A percentile compares a stretch with the other conserved stretches of the same genome.
Conservation (phyloP, 1,284 basidiomycete genomes). For the Stygiomarasmius scandens region DNA sequence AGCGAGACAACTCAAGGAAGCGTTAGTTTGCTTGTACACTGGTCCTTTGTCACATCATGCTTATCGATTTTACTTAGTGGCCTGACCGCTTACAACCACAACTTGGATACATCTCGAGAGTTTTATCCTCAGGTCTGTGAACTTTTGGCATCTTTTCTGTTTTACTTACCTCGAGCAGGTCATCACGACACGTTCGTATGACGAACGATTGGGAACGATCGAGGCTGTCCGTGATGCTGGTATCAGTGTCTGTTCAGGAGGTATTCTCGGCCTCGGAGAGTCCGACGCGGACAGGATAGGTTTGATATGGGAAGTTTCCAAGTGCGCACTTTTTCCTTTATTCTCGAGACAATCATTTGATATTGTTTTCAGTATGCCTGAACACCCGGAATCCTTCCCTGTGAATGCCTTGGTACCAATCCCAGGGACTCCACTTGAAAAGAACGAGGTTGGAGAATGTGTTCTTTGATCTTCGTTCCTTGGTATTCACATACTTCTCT, state of each 20-base stretch:
- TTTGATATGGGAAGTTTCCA: conserved; percentile 92
- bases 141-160: conserved; percentile 1
- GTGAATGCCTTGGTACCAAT: conserved; percentile 93
- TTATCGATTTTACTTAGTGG: conserved; percentile 54
- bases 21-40: conserved; percentile 51
- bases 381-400: conserved; percentile 97
- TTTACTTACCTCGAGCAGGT: conserved; percentile 53
- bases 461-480: conserved; percentile 11
- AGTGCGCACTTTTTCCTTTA: conserved; percentile 48
- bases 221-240: conserved; percentile 91
- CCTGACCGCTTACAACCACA: conserved; percentile 97
- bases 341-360: background rate
- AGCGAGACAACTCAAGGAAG: conserved; percentile 91
- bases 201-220: conserved; percentile 91
- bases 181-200: conserved; percentile 94
- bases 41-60: conserved; percentile 11
- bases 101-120: conserved; percentile 96
- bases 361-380: conserved; percentile 69
- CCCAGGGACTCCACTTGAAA: conserved; percentile 72
- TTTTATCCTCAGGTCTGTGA: conserved; percentile 84
- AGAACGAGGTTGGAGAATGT: conserved; percentile 58
- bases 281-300: conserved; percentile 89
- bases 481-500: conserved; percentile 14
- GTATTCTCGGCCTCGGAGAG: conserved; percentile 95
- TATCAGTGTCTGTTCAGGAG: conserved; percentile 96